phyloP scores from a whole-genome alignment of 2,329 filamentous ascomycete species.

The Xylariaceae sp. region DNA sequence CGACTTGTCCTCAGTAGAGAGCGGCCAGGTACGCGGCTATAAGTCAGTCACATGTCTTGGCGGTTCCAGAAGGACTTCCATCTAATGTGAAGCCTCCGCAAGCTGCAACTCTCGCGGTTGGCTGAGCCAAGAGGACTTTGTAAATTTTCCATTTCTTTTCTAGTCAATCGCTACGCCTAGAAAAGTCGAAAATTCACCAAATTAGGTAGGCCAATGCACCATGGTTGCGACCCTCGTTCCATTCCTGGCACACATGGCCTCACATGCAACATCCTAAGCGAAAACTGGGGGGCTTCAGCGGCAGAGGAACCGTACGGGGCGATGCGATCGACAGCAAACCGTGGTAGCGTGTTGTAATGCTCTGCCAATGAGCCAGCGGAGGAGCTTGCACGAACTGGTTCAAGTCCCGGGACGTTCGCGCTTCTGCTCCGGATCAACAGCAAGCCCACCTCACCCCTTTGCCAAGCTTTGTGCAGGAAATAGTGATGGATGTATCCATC shows the following conservation, averaged over 20 bases:
- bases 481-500: no score
- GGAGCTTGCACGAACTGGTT: constrained; percentile 9
- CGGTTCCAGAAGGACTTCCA: no score
- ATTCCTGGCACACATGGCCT: no score
- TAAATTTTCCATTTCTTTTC: no score
- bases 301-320: constrained; percentile 2
- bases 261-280: constrained; percentile 1
- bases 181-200: not conserved
- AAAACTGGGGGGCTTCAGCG: constrained; percentile 3
- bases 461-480: no score
- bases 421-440: constrained; percentile 25
- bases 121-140: not conserved
- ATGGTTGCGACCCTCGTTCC: no score
- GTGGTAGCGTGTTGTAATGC: constrained; percentile 7
- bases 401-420: not conserved
- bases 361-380: no score
- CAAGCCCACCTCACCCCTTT: no score
- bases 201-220: not conserved
- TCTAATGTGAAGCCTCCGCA: not conserved
- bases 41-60: not conserved
- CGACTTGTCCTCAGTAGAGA: no score
- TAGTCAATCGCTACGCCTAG: not conserved
- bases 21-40: no score
- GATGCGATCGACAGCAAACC: constrained; percentile 12
- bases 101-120: not conserved